Conservation (phyloP, 2,329 filamentous ascomycete genomes). For the Thielaviopsis punctulata region DNA sequence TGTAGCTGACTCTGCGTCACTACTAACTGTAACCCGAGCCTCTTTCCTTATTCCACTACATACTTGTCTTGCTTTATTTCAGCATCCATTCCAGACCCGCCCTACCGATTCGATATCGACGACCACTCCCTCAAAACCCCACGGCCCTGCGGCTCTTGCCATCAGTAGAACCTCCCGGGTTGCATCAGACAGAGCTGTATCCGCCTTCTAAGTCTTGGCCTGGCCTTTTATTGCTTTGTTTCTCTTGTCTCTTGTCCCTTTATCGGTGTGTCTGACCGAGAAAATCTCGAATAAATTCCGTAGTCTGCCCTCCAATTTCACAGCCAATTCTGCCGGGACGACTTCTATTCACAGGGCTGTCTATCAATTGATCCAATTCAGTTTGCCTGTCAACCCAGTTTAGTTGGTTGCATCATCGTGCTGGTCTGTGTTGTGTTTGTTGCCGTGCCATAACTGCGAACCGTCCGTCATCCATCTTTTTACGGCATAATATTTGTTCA, state of each 20-base stretch:
- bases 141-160: neutral
- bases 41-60: conserved; percentile 21
- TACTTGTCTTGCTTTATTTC: neutral
- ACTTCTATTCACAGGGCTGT: neutral
- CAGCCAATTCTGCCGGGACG: neutral
- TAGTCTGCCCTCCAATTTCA: neutral
- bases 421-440: neutral
- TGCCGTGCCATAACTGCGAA: neutral
- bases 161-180: neutral
- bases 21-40: conserved; percentile 12
- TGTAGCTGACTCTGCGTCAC: neutral
- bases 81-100: neutral
- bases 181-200: neutral
- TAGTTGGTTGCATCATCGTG: neutral
- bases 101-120: neutral
- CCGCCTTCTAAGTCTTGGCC: neutral
- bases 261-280: neutral
- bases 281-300: neutral
- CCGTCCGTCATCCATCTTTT: neutral
- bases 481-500: too few relatives aligned
- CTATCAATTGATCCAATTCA: too few relatives aligned
- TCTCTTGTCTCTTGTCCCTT: neutral
- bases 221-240: neutral
- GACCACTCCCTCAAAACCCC: neutral
- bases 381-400: neutral